Base-by-base conservation (phyloP, 2,329 filamentous ascomycete species). In the Grosmannia serpens region DNA sequence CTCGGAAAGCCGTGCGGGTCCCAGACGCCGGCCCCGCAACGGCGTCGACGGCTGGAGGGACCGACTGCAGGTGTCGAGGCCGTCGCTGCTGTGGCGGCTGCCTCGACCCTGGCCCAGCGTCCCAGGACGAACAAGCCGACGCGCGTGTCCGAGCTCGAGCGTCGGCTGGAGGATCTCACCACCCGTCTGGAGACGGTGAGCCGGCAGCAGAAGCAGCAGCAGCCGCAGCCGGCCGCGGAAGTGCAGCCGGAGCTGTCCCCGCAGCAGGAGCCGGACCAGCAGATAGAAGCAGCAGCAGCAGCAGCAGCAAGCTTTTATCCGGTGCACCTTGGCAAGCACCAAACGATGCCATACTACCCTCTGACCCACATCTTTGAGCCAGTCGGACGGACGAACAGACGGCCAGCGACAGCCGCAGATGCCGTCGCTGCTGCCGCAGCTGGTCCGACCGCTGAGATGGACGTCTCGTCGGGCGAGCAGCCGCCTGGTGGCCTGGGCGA, bases 61-160 rank as follows among this genome's bases (percentile, higher is more conserved):
- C 3, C 24, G 11, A 24, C n/a, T 10, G 53, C 29, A 9, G 29
- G 41, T n/a, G 24, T n/a, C 24, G 49, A 22, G 5, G 33, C 38
- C 5, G 41, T 27, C n/a, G 29, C 29, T 15, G 38, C 52, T 22
- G 24, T 10, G 10, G 38, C 15, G 3, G 5, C 31, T n/a, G 20
- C 41, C 0, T 20, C 24, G 44, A 5, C 22, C 3, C 3, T 15
- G 1, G 27, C 41, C 26, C 41, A 47, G 8, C 46, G 55, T 5
- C 4, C 29, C 3, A 8, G 33, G 31, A 24, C n/a, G 26, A 17
- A 26, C 33, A 56, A 69, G 66, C 70, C 75, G 20, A 79, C 75
- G 22, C 70, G 76, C 53, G 76, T 80, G 47, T 73, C 77, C 22
- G 76, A 79, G 66, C 70, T 80, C 13, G 77, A 80, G 66, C 75